These are phyloP conservation scores for Aspergillus terreus DNA, from an alignment of 2,329 filamentous ascomycete genomes.

Conservation along the genomic window DNA sequence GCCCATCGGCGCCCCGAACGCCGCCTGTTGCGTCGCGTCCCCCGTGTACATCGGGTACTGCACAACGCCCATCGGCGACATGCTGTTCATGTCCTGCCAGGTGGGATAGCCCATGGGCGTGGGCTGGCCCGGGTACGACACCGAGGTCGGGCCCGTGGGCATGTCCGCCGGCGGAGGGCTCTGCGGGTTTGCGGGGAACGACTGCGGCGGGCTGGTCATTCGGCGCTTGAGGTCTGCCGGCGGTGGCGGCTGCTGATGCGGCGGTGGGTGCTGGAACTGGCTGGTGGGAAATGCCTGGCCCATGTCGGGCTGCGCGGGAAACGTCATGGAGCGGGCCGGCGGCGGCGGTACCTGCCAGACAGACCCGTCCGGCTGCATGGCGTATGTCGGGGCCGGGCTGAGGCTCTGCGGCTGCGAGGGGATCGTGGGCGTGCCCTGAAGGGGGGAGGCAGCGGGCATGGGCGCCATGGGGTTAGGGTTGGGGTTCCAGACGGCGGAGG, in stretches of 20 bases:
- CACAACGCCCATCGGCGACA: conserved; percentile 28
- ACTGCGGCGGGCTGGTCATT: conserved; percentile 34
- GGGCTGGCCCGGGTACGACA: conserved; percentile 27
- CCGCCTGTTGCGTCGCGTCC: conserved; percentile 24
- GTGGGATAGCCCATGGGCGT: conserved; percentile 26
- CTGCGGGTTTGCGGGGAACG: conserved; percentile 21
- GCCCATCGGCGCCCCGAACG: conserved; percentile 28
- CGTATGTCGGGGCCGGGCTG: conserved; percentile 24
- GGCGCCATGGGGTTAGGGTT: conserved; percentile 23
- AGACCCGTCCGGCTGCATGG: conserved; percentile 34
- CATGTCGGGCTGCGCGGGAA: conserved; percentile 30
- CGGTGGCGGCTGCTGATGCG: conserved; percentile 27
- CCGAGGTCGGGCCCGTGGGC: conserved; percentile 22
- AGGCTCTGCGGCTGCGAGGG: conserved; percentile 30
- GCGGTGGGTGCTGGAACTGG: conserved; percentile 25
- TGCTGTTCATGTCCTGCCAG: conserved; percentile 28
- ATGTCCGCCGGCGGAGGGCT: conserved; percentile 25
- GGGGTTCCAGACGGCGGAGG: conserved; percentile 30
- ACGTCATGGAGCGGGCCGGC: conserved; percentile 31
- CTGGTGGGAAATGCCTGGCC: conserved; percentile 22
- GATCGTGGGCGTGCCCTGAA: conserved; percentile 28
- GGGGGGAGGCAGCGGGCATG: conserved; percentile 25
- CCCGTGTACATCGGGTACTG: conserved; percentile 31
- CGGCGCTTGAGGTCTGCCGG: conserved; percentile 33
- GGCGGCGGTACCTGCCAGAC: conserved; percentile 32